These are phyloP conservation scores for Peniophora sp. DNA, from an alignment of 1,284 basidiomycete species.

Conservation along the genomic window DNA sequence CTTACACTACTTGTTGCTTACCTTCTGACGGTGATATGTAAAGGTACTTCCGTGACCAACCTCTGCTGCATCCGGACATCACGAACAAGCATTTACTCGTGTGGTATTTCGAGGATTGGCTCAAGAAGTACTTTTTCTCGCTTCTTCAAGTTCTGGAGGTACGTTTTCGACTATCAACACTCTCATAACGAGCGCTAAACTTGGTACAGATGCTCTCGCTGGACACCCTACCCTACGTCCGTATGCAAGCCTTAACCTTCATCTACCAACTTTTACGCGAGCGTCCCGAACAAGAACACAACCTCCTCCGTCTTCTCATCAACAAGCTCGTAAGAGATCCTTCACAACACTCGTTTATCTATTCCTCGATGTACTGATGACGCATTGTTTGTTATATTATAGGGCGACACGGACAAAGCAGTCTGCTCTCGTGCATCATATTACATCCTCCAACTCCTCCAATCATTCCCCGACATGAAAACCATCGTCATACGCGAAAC, in stretches of 20 bases:
- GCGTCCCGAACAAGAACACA: constrained; percentile 97
- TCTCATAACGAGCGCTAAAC: constrained; percentile 11
- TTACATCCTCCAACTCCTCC: constrained; percentile 84
- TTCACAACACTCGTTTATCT: background rate
- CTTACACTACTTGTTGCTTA: background rate
- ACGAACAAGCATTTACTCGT: constrained; percentile 73
- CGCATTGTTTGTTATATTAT: too few relatives aligned
- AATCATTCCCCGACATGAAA: constrained; percentile 94
- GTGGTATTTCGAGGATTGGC: constrained; percentile 95
- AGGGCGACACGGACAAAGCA: constrained; percentile 88
- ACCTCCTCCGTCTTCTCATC: constrained; percentile 84
- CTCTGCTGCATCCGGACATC: constrained; percentile 56
- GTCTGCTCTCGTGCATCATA: constrained; percentile 89
- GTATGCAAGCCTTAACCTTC: constrained; percentile 46
- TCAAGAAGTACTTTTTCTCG: constrained; percentile 96
- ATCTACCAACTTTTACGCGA: constrained; percentile 78
- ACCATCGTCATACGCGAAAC: constrained; percentile 84
- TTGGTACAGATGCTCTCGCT: constrained; percentile 64
- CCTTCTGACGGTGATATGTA: background rate
- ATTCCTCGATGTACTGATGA: background rate
- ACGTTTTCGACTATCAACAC: constrained; percentile 4
- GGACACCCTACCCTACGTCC: constrained; percentile 85
- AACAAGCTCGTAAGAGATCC: constrained; percentile 75
- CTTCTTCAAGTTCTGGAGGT: constrained; percentile 90
- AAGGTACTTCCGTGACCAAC: constrained; percentile 93